Percentiles rank a stretch among this genome's conserved stretches.
Evolutionary conservation across 2,329 filamentous ascomycete genomes (phyloP).

Genomic region (Setomelanomma holmii): DNA sequence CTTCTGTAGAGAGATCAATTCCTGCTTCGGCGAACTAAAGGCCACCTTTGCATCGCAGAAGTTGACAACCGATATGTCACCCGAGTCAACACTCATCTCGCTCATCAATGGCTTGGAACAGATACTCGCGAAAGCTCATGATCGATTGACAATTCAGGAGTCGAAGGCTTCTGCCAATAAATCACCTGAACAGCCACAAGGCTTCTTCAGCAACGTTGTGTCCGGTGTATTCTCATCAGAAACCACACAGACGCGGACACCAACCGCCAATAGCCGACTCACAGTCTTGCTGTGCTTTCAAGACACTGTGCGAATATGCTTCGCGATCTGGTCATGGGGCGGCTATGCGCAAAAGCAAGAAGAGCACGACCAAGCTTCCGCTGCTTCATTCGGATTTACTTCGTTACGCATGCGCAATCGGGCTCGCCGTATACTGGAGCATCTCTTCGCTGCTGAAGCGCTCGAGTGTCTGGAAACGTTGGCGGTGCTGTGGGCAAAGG

Average conservation of each 20-base stretch:
- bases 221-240: conserved; percentile 88
- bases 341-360: conserved; percentile 66
- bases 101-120: conserved; percentile 93
- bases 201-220: conserved; percentile 94
- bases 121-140: conserved; percentile 84
- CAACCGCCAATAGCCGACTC: conserved; percentile 89
- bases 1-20: conserved; percentile 78
- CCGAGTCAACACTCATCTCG: conserved; percentile 78
- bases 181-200: conserved; percentile 80
- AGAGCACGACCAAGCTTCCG: conserved; percentile 70
- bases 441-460: conserved; percentile 89
- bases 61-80: conserved; percentile 49
- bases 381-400: conserved; percentile 87
- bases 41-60: conserved; percentile 62
- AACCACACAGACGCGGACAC: conserved; percentile 75
- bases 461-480: conserved; percentile 93
- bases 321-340: conserved; percentile 94
- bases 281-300: conserved; percentile 97
- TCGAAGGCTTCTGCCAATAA: conserved; percentile 72
- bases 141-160: conserved; percentile 80
- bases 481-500: conserved; percentile 79
- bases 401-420: conserved; percentile 90
- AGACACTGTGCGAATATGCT: conserved; percentile 91
- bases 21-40: conserved; percentile 75
- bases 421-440: conserved; percentile 85